Conservation (phyloP, 2,329 filamentous ascomycete genomes). For the Pseudohalonectria lignicola region DNA sequence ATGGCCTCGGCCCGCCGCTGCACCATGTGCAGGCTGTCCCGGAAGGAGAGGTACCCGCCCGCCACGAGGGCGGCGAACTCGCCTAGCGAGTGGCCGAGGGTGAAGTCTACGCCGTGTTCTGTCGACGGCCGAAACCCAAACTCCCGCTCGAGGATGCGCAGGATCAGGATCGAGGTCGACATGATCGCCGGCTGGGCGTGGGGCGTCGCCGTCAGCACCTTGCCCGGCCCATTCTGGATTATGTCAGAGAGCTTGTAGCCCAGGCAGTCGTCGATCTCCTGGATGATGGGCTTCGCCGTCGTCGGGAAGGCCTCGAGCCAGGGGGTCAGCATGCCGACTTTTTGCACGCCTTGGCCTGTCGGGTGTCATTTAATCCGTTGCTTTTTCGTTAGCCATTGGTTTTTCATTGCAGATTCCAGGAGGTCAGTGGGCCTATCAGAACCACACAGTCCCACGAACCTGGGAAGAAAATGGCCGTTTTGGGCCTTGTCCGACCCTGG, state of each 20-base stretch:
- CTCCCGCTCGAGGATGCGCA: constrained; percentile 75
- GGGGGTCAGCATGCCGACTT: constrained; percentile 74
- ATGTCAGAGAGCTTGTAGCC: constrained; percentile 64
- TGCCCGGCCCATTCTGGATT: constrained; percentile 71
- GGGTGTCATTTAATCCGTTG: too few relatives aligned
- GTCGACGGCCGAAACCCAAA: constrained; percentile 64
- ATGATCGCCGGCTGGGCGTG: constrained; percentile 95
- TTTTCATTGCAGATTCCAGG: constrained; percentile 1
- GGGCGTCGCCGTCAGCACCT: constrained; percentile 65
- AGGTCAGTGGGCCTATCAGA: constrained; percentile 1
- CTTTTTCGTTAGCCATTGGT: constrained; percentile 4
- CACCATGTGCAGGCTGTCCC: constrained; percentile 69
- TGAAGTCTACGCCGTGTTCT: constrained; percentile 63
- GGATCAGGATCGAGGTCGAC: constrained; percentile 83
- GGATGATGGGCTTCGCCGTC: constrained; percentile 64
- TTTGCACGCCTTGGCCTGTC: constrained; percentile 83
- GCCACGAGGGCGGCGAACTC: constrained; percentile 89
- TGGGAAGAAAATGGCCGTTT: constrained; percentile 50
- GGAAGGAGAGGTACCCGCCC: constrained; percentile 67
- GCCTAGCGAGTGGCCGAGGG: constrained; percentile 81
- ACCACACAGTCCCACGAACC: too few relatives aligned
- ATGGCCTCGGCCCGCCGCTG: constrained; percentile 71
- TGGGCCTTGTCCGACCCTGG: constrained; percentile 13
- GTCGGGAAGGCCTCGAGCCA: constrained; percentile 81
- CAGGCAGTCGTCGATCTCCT: constrained; percentile 75